Evolutionary conservation across 2,329 filamentous ascomycete genomes (phyloP).

Genomic region (Epichloe typhina): DNA sequence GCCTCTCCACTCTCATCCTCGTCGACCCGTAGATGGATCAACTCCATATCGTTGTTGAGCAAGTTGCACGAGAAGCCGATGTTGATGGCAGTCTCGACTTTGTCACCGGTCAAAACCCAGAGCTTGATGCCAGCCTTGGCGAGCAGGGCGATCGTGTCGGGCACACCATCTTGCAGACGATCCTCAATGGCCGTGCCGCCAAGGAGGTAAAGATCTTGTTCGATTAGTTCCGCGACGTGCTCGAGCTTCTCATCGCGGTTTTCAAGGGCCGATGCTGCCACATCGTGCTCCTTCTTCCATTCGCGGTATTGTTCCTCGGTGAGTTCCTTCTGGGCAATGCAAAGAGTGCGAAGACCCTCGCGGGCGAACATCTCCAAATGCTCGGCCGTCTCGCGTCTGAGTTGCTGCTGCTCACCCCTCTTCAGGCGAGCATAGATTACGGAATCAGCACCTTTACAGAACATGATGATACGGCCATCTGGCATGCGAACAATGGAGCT

Average conservation of each 20-base stretch:
- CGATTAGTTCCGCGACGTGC: slow-evolving; percentile 76
- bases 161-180: slow-evolving; percentile 89
- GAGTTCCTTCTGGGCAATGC: slow-evolving; percentile 75
- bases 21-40: slow-evolving; percentile 77
- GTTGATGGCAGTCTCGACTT: slow-evolving; percentile 98
- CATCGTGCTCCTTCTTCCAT: slow-evolving; percentile 80
- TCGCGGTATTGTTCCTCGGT: slow-evolving; percentile 68
- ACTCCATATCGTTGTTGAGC: slow-evolving; percentile 93
- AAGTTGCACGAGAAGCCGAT: slow-evolving; percentile 99
- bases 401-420: slow-evolving; percentile 71
- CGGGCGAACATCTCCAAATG: slow-evolving; percentile 95
- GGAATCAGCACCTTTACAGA: slow-evolving; percentile 96
- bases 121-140: slow-evolving; percentile 93
- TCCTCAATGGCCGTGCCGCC: slow-evolving; percentile 97
- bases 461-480: slow-evolving; percentile 74
- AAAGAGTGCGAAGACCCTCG: slow-evolving; percentile 88
- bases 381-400: slow-evolving; percentile 73
- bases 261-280: slow-evolving; percentile 70
- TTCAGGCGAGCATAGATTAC: slow-evolving; percentile 89
- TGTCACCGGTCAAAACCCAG: slow-evolving; percentile 96
- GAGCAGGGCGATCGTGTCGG: slow-evolving; percentile 84
- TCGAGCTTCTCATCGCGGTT: slow-evolving; percentile 91
- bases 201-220: slow-evolving; percentile 74
- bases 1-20: slow-evolving; percentile 50
- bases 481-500: slow-evolving; percentile 95